Conservation (phyloP, 2,329 filamentous ascomycete species). For the Talaromyces sp. region DNA sequence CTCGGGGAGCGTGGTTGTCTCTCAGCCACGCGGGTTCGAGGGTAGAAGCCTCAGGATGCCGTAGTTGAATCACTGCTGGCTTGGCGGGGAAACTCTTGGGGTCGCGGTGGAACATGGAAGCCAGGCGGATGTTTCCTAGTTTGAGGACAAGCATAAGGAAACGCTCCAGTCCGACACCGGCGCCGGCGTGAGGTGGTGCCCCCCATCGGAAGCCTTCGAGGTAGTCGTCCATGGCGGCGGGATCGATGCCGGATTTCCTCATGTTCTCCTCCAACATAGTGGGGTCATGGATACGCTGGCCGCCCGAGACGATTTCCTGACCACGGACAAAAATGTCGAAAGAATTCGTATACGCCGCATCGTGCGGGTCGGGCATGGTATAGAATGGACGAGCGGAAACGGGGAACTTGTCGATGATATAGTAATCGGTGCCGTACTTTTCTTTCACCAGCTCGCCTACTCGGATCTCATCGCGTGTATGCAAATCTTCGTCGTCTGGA, state of each 20-base stretch:
- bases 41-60: conserved; percentile 83
- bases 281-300: conserved; percentile 85
- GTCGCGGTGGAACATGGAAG: conserved; percentile 80
- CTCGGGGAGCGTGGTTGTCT: conserved; percentile 23
- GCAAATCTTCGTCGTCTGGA: conserved; percentile 70
- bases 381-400: conserved; percentile 81
- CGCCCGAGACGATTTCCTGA: conserved; percentile 86
- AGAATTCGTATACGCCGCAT: conserved; percentile 74
- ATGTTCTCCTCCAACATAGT: conserved; percentile 70
- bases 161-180: conserved; percentile 83
- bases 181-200: conserved; percentile 81
- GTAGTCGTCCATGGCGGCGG: conserved; percentile 84
- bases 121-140: conserved; percentile 82
- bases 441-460: conserved; percentile 79
- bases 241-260: conserved; percentile 67
- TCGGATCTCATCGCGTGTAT: conserved; percentile 79
- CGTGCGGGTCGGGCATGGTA: conserved; percentile 72
- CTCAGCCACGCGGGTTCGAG: conserved; percentile 59
- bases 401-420: conserved; percentile 91
- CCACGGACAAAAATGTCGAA: conserved; percentile 94
- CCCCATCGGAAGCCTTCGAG: conserved; percentile 83
- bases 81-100: conserved; percentile 76
- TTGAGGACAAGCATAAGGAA: conserved; percentile 80
- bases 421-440: conserved; percentile 85
- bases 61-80: conserved; percentile 57